Evolutionary conservation across 768 basidiomycete genomes (phyloP).

Genomic region (Boletus sp.): DNA sequence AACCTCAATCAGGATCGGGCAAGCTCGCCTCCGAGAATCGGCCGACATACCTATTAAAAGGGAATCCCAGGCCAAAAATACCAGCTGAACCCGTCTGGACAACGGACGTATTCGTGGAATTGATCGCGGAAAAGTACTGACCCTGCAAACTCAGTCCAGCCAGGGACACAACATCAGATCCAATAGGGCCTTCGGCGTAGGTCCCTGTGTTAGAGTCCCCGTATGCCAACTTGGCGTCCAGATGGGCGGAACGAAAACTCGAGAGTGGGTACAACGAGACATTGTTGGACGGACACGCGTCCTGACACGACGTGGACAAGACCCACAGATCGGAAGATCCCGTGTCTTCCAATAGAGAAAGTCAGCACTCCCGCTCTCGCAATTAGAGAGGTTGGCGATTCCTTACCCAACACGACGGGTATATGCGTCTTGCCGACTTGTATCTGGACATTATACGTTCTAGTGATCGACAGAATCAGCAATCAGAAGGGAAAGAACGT

Average conservation of each 20-base stretch:
- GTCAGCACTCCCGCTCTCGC: neutral
- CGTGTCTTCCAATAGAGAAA: conserved; percentile 47
- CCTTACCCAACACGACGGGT: conserved; percentile 59
- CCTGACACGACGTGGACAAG: conserved; percentile 52
- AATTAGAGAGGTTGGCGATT: neutral
- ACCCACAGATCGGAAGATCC: conserved; percentile 81
- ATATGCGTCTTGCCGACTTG: conserved; percentile 49
- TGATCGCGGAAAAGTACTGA: conserved; percentile 66
- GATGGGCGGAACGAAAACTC: conserved; percentile 44
- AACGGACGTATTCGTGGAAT: conserved; percentile 64
- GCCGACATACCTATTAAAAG: conserved; percentile 55
- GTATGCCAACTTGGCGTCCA: conserved; percentile 53
- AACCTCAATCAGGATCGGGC: neutral
- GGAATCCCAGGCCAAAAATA: conserved; percentile 75
- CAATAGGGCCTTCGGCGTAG: conserved; percentile 61
- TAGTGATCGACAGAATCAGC: conserved; percentile 24
- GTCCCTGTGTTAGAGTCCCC: conserved; percentile 74
- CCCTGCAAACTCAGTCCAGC: conserved; percentile 47
- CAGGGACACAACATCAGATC: conserved; percentile 52
- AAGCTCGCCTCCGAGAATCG: neutral
- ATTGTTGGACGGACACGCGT: conserved; percentile 35
- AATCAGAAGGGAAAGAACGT: neutral
- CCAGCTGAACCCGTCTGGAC: conserved; percentile 55
- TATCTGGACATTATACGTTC: conserved; percentile 62
- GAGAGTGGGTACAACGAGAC: conserved; percentile 49